Conservation (phyloP, 2,329 filamentous ascomycete genomes). For the Pseudocercospora fuligena region DNA sequence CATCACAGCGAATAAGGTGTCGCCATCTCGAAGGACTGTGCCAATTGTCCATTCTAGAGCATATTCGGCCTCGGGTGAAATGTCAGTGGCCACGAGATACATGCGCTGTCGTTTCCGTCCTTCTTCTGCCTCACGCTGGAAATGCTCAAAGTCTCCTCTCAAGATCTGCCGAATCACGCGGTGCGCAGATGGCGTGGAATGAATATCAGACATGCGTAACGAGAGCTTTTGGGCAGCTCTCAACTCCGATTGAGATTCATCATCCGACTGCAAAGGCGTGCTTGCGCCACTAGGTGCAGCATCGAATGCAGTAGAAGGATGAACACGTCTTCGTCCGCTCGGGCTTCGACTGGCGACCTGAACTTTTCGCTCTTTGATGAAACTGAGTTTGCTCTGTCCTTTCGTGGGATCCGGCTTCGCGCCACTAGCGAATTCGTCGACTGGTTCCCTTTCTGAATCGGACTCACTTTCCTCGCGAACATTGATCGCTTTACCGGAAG, state of each 20-base stretch:
- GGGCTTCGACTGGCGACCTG: constrained; percentile 36
- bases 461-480: constrained; percentile 36
- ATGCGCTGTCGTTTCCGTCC: constrained; percentile 80
- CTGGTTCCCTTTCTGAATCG: constrained; percentile 34
- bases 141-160: constrained; percentile 79
- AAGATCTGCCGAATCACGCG: constrained; percentile 88
- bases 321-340: constrained; percentile 51
- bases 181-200: constrained; percentile 74
- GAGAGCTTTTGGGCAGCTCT: constrained; percentile 84
- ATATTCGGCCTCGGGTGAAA: constrained; percentile 92
- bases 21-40: constrained; percentile 89
- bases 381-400: constrained; percentile 39
- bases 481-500: constrained; percentile 40
- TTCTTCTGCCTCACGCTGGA: constrained; percentile 77
- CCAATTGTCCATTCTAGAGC: constrained; percentile 97
- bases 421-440: constrained; percentile 17
- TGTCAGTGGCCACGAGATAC: constrained; percentile 93
- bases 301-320: constrained; percentile 86
- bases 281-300: constrained; percentile 62
- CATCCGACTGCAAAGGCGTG: constrained; percentile 77
- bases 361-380: constrained; percentile 35
- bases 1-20: constrained; percentile 91
- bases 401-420: constrained; percentile 43
- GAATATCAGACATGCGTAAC: constrained; percentile 78
- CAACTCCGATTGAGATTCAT: constrained; percentile 81